Evolutionary conservation across 345 rosid species (phyloP).

Genomic region (Dipteronia dyeriana): DNA sequence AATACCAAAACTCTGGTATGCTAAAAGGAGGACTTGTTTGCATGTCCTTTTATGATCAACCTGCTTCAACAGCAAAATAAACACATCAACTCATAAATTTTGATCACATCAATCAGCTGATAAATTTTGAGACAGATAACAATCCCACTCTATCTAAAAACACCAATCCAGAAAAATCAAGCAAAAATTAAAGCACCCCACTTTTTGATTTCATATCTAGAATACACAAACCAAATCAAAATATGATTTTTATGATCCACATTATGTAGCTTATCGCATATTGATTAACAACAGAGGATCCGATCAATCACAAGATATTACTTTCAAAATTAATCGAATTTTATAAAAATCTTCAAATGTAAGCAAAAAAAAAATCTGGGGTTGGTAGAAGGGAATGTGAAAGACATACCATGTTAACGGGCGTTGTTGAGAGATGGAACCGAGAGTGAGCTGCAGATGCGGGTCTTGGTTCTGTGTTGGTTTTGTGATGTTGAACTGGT

Average conservation of each 20-base stretch:
- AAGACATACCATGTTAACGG: slow-evolving; percentile 9
- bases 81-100: background rate
- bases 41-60: slow-evolving; percentile 49
- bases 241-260: background rate
- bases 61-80: slow-evolving; percentile 46
- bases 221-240: background rate
- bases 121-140: background rate
- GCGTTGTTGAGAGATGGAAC: background rate
- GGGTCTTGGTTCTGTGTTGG: background rate
- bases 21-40: slow-evolving; percentile 57
- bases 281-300: background rate
- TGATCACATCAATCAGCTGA: background rate
- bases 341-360: too few species aligned
- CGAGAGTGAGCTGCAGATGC: background rate
- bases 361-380: background rate
- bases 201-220: background rate
- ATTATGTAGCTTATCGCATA: background rate
- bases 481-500: background rate
- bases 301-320: background rate
- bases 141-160: background rate
- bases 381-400: background rate
- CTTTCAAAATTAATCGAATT: background rate
- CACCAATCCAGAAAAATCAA: background rate
- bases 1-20: slow-evolving; percentile 87
- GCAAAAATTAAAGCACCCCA: background rate